A percentile compares a stretch with the other conserved stretches of the same genome.
phyloP scores from a whole-genome alignment of 352 stramenopile species.

The Phytophthora hybrid region DNA sequence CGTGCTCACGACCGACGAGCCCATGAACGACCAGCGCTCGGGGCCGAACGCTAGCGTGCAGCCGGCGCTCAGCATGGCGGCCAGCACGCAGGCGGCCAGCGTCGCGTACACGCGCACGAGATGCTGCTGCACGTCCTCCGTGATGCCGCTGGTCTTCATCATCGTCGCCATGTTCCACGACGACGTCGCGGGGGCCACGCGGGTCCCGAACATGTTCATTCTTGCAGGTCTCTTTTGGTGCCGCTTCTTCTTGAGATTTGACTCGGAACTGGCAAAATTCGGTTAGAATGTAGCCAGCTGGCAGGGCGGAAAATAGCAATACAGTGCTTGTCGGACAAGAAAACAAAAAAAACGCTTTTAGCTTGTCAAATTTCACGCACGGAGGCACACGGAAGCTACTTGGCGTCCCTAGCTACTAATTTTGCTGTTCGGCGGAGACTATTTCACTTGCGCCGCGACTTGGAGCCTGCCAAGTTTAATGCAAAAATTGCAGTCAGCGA shows the following conservation, averaged over 20 bases:
- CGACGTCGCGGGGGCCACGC: constrained; percentile 16
- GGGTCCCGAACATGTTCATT: constrained; percentile 45
- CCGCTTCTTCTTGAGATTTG: constrained; percentile 29
- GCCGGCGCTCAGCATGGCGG: constrained; percentile 52
- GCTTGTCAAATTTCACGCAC: constrained; percentile 4
- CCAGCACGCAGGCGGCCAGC: constrained; percentile 66
- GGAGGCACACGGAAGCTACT: constrained; percentile 1
- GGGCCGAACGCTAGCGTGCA: constrained; percentile 51
- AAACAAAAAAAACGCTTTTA: not conserved
- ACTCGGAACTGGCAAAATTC: not conserved
- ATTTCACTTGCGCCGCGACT: constrained; percentile 38
- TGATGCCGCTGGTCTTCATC: constrained; percentile 81
- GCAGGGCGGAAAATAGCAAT: not conserved
- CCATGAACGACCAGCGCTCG: constrained; percentile 46
- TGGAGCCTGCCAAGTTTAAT: constrained; percentile 26
- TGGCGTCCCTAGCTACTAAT: constrained; percentile 9
- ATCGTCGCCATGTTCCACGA: constrained; percentile 65
- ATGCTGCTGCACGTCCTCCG: constrained; percentile 69
- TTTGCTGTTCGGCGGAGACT: not conserved
- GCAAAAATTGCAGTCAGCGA: not conserved
- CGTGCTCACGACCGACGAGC: constrained; percentile 59
- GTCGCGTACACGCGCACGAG: constrained; percentile 79
- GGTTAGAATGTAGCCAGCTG: not conserved
- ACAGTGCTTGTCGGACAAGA: not conserved
- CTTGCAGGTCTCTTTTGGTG: constrained; percentile 13